Evolutionary conservation across 805 yeast genomes (phyloP), one percentile per base, ranked within the genome.

Genomic region (Saccharomycopsis fibuligera): DNA sequence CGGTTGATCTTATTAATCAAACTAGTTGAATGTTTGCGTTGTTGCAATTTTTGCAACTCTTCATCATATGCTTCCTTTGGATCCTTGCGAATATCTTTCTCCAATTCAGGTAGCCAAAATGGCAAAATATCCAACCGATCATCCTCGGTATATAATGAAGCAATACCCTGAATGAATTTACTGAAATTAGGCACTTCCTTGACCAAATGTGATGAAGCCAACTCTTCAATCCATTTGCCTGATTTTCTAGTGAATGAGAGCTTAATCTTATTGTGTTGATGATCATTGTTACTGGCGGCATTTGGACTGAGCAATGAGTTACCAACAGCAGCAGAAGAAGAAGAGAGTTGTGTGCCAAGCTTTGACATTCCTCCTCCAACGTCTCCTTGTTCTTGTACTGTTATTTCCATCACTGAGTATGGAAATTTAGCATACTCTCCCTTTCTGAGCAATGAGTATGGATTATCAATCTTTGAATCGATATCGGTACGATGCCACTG

Each of bases 401-500:
- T 85, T 56, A 93, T 83, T 64, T 91, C 98, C 84, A 91, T 79
- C 5, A 89, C 90, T 16, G 89, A 75, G 60, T 79, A 83, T 14
- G 96, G 96, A 68, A 89, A 89, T 61, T 84, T 81, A 35, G 82
- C 65, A 59, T 66, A 86, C 66, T 91, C 98, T 39, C 96, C 96
- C 60, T 83, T 83, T 67, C 97, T 78, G 60, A 91, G 73, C 48
- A 83, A 72, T 31, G 81, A 76, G 57, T 78, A 74, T 44, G 93
- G 90, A 55, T 83, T 76, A 10, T 76, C 74, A 33, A 84, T 74
- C 46, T 81, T 72, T 27, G 90, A 79, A 66, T 91, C 99, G 48
- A 91, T 79, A 63, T 93, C 98, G 41, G 80, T 71, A 65, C 98
- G 78, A 67, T 90, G 98, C 99, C 99, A 91, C 58, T 74, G 77